Conservation (phyloP, 1,284 basidiomycete species). For the Heterobasidion parviporum region DNA sequence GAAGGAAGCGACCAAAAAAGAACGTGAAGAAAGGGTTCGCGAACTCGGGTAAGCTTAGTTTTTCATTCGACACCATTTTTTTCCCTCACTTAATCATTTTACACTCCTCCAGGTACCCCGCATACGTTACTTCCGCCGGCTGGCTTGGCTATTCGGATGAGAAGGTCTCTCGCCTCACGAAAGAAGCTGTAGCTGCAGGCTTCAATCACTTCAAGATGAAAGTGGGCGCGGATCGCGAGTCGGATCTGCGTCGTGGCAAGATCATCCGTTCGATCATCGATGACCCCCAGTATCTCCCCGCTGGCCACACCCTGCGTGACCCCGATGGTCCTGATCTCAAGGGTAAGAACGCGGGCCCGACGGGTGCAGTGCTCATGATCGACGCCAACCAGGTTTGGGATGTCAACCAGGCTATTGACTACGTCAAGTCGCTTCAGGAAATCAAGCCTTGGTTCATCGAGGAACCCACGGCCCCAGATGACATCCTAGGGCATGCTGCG, state of each 20-base stretch:
- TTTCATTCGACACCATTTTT: background rate
- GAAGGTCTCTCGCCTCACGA: conserved; percentile 82
- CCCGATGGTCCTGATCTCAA: conserved; percentile 55
- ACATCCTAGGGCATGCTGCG: conserved; percentile 79
- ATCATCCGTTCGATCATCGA: conserved; percentile 94
- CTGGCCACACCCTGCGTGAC: conserved; percentile 47
- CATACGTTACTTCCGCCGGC: conserved; percentile 91
- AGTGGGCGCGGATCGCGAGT: conserved; percentile 77
- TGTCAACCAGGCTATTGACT: conserved; percentile 87
- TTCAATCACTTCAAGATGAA: conserved; percentile 99
- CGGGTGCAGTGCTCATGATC: conserved; percentile 92
- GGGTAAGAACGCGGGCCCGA: conserved; percentile 92
- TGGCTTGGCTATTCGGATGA: conserved; percentile 93
- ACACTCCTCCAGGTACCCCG: conserved; percentile 64
- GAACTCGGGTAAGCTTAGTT: conserved; percentile 39
- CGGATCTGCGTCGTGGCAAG: conserved; percentile 81
- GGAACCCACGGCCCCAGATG: conserved; percentile 91
- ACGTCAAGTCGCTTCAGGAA: conserved; percentile 73
- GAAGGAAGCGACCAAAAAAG: conserved; percentile 70
- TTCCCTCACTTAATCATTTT: background rate
- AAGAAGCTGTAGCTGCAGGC: conserved; percentile 76
- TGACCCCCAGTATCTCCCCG: conserved; percentile 68
- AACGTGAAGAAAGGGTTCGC: conserved; percentile 67
- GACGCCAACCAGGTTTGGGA: conserved; percentile 98
- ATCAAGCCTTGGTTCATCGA: conserved; percentile 98